Evolutionary conservation across 768 basidiomycete species (phyloP).

Genomic region (Tylopilus subfusipes): DNA sequence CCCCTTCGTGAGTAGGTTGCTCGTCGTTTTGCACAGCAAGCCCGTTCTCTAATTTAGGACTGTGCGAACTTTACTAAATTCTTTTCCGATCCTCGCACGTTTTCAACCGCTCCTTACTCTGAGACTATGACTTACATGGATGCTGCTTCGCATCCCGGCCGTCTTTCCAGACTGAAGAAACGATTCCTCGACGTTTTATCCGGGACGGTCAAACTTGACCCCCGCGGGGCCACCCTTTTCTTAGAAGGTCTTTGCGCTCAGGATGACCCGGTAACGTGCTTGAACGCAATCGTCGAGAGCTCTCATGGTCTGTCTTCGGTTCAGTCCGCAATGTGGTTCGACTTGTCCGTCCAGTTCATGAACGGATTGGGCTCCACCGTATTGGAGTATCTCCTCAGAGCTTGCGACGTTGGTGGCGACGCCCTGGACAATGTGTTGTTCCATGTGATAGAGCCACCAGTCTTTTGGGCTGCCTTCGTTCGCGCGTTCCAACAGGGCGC

Average conservation of each 20-base stretch:
- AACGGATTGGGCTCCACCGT: slow-evolving; percentile 40
- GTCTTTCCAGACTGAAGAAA: slow-evolving; percentile 29
- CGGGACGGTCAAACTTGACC: slow-evolving; percentile 28
- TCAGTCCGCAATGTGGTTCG: slow-evolving; percentile 38
- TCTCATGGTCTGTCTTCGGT: slow-evolving; percentile 37
- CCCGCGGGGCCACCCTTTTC: slow-evolving; percentile 31
- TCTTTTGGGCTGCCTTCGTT: slow-evolving; percentile 44
- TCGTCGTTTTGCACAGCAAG: too few species aligned
- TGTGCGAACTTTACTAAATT: too few species aligned
- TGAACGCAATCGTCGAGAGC: slow-evolving; percentile 37
- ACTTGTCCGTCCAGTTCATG: slow-evolving; percentile 38
- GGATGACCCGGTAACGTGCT: slow-evolving; percentile 34
- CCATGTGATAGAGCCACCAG: slow-evolving; percentile 45
- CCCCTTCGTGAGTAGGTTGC: too few species aligned
- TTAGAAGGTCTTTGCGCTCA: too few species aligned
- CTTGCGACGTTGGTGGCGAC: slow-evolving; percentile 40
- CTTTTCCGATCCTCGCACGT: too few species aligned
- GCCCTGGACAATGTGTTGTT: slow-evolving; percentile 38
- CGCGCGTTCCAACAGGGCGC: slow-evolving; percentile 31
- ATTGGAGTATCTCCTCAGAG: slow-evolving; percentile 37
- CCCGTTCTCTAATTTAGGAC: too few species aligned
- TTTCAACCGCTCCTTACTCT: too few species aligned
- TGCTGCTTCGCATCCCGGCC: neutral
- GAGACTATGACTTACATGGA: too few species aligned
- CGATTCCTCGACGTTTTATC: slow-evolving; percentile 32